Percentiles rank a stretch among this genome's conserved stretches.
Evolutionary conservation across 1,139 yeast species (phyloP).

Genomic region (Kodamaea suecica): DNA sequence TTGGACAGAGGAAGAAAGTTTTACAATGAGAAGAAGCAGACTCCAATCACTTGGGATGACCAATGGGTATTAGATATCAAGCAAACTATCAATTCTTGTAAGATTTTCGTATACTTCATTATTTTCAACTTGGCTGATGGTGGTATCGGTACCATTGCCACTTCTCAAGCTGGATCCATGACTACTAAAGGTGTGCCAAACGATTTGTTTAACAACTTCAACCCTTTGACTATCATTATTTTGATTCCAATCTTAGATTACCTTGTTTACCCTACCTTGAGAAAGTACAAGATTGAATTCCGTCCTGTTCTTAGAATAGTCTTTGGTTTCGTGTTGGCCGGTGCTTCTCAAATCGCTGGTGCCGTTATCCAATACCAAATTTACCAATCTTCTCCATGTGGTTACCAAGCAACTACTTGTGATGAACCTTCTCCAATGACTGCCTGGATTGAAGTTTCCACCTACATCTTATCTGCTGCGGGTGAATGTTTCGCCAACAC

Average conservation of each 20-base stretch:
- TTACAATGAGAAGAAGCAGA: conserved; percentile 26
- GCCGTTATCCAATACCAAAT: conserved; percentile 37
- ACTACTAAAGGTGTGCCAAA: conserved; percentile 66
- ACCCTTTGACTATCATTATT: conserved; percentile 63
- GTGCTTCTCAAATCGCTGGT: conserved; percentile 40
- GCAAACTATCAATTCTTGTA: conserved; percentile 58
- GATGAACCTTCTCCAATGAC: conserved; percentile 47
- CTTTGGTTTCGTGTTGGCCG: conserved; percentile 36
- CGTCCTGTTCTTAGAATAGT: conserved; percentile 36
- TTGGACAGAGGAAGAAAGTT: conserved; percentile 38
- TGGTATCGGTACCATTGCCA: conserved; percentile 62
- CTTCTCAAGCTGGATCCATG: conserved; percentile 67
- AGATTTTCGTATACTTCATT: conserved; percentile 60
- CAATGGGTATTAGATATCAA: conserved; percentile 62
- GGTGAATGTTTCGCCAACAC: conserved; percentile 70
- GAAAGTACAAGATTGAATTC: conserved; percentile 42
- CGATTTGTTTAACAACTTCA: conserved; percentile 65
- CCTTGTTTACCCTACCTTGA: conserved; percentile 54
- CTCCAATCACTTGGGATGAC: conserved; percentile 45
- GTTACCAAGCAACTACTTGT: conserved; percentile 47
- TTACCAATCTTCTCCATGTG: conserved; percentile 39
- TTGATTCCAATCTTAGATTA: conserved; percentile 63
- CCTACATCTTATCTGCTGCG: conserved; percentile 56
- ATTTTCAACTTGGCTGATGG: conserved; percentile 63
- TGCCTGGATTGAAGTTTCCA: conserved; percentile 54